Evolutionary conservation across 2,329 filamentous ascomycete species (phyloP).

Genomic region (Xylariales sp.): DNA sequence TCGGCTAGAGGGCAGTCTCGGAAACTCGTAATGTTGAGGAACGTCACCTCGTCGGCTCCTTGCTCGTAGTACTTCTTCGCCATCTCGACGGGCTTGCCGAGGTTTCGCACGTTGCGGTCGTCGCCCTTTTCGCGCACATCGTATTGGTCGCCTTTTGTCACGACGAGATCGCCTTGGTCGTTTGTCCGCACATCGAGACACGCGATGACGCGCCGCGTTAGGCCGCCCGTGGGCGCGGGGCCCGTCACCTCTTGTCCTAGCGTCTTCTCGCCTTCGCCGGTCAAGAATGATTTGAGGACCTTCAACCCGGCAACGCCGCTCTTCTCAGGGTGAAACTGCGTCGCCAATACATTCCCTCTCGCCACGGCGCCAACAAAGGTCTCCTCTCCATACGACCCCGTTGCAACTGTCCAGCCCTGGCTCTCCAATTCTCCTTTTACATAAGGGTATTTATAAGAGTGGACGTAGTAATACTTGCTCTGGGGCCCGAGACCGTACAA

Average conservation of each 20-base stretch:
- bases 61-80: slow-evolving; percentile 94
- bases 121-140: slow-evolving; percentile 90
- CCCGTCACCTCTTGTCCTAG: slow-evolving; percentile 55
- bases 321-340: slow-evolving; percentile 98
- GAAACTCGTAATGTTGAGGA: slow-evolving; percentile 98
- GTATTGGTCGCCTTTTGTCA: slow-evolving; percentile 99
- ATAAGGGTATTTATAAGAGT: slow-evolving; percentile 91
- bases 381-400: slow-evolving; percentile 86
- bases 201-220: slow-evolving; percentile 94
- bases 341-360: slow-evolving; percentile 85
- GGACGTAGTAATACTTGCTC: slow-evolving; percentile 99
- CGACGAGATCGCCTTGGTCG: slow-evolving; percentile 92
- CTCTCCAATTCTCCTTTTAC: slow-evolving; percentile 77
- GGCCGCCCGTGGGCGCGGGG: slow-evolving; percentile 65
- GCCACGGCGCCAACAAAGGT: slow-evolving; percentile 92
- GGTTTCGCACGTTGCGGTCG: slow-evolving; percentile 80
- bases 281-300: slow-evolving; percentile 85
- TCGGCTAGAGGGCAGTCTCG: slow-evolving; percentile 93
- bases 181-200: slow-evolving; percentile 96
- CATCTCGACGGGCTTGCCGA: slow-evolving; percentile 97
- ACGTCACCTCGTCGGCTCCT: slow-evolving; percentile 95
- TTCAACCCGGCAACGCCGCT: slow-evolving; percentile 89
- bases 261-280: slow-evolving; percentile 70
- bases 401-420: slow-evolving; percentile 92
- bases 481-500: slow-evolving; percentile 82